A percentile compares a stretch with the other conserved stretches of the same genome.
phyloP scores from a whole-genome alignment of 495 filamentous ascomycete species.

The Podospora conica region DNA sequence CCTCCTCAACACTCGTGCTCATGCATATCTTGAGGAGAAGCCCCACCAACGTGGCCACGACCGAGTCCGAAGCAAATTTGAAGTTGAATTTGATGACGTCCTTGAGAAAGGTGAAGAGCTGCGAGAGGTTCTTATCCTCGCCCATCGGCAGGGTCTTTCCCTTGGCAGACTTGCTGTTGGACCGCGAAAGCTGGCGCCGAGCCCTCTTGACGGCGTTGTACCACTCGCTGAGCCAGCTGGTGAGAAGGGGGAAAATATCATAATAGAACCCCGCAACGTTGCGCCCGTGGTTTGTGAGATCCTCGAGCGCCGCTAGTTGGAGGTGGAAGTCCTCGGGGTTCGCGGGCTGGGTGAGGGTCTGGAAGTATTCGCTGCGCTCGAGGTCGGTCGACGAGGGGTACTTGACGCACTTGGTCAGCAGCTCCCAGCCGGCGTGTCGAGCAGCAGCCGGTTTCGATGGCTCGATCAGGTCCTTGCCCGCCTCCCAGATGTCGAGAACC shows the following conservation, averaged over 20 bases:
- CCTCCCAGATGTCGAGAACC: constrained; percentile 54
- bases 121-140: constrained; percentile 63
- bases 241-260: constrained; percentile 52
- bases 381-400: constrained; percentile 53
- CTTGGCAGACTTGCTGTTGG: constrained; percentile 29
- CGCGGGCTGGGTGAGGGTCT: constrained; percentile 46
- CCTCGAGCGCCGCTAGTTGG: constrained; percentile 56
- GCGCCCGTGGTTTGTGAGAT: constrained; percentile 57
- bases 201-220: constrained; percentile 50
- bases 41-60: constrained; percentile 60
- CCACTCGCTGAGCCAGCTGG: constrained; percentile 48
- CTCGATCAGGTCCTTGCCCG: constrained; percentile 58
- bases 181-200: constrained; percentile 37
- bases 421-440: constrained; percentile 53
- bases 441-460: constrained; percentile 47
- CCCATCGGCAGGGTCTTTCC: constrained; percentile 45
- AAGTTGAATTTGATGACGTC: constrained; percentile 81
- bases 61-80: constrained; percentile 61
- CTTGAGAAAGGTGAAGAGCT: constrained; percentile 67
- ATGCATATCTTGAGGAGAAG: constrained; percentile 66
- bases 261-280: constrained; percentile 61
- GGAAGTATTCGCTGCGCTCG: constrained; percentile 60
- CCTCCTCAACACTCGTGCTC: constrained; percentile 63
- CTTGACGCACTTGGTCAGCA: constrained; percentile 59
- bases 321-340: constrained; percentile 55